Evolutionary conservation across 2,329 filamentous ascomycete genomes (phyloP).

Genomic region (Calonectria ilicicola): DNA sequence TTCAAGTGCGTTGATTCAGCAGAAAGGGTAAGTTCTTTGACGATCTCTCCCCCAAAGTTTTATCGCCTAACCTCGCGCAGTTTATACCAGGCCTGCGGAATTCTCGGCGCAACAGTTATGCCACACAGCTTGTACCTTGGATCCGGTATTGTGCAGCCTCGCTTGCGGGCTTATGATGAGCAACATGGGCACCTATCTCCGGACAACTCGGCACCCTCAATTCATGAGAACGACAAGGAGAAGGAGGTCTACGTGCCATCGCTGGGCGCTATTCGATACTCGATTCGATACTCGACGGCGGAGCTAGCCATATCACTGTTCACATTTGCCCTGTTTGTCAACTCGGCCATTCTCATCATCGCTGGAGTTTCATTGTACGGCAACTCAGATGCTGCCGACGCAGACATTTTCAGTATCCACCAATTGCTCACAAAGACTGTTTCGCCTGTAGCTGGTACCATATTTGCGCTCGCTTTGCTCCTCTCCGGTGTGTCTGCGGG

Average conservation of each 20-base stretch:
- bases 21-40: conserved; percentile 58
- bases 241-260: conserved; percentile 77
- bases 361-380: conserved; percentile 81
- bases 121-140: conserved; percentile 77
- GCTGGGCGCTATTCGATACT: conserved; percentile 77
- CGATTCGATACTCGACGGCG: conserved; percentile 78
- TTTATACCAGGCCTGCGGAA: conserved; percentile 79
- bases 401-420: conserved; percentile 88
- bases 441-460: conserved; percentile 79
- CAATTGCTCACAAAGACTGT: conserved; percentile 76
- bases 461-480: conserved; percentile 87
- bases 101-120: conserved; percentile 82
- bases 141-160: conserved; percentile 75
- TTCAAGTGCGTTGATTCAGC: conserved; percentile 68
- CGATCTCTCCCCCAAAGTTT: not conserved
- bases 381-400: conserved; percentile 69
- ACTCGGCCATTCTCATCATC: conserved; percentile 84
- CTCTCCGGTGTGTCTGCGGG: conserved; percentile 85
- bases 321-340: conserved; percentile 87
- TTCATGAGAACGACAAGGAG: conserved; percentile 50
- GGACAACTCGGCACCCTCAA: conserved; percentile 40
- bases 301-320: conserved; percentile 81
- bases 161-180: conserved; percentile 72
- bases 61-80: conserved; percentile 13
- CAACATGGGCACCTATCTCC: conserved; percentile 65